Evolutionary conservation across 2,329 filamentous ascomycete species (phyloP).

Genomic region (Colletotrichum karsti): DNA sequence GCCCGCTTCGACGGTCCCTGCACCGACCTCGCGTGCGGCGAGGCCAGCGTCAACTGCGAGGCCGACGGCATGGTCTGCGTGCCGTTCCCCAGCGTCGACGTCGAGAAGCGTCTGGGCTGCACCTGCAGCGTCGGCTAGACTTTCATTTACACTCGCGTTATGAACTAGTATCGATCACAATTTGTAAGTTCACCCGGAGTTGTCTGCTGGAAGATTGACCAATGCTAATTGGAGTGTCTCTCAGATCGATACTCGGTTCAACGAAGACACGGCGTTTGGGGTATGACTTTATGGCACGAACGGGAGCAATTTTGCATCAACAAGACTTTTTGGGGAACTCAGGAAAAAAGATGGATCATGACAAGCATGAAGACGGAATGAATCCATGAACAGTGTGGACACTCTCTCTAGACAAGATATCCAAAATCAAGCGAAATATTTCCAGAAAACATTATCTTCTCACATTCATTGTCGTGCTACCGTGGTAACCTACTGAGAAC

Average conservation of each 20-base stretch:
- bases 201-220: background rate
- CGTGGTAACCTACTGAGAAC: too few species aligned
- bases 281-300: background rate
- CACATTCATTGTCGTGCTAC: too few species aligned
- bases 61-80: slow-evolving; percentile 20
- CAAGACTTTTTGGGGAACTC: background rate
- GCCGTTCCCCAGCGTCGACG: slow-evolving; percentile 19
- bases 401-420: background rate
- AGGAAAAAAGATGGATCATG: background rate
- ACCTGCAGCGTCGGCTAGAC: slow-evolving; percentile 13
- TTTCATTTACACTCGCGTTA: background rate
- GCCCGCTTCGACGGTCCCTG: slow-evolving; percentile 23
- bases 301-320: too few species aligned
- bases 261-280: background rate
- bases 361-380: background rate
- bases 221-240: background rate
- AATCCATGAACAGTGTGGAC: background rate
- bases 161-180: background rate
- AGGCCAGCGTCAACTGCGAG: slow-evolving; percentile 18
- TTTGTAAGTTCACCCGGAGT: background rate
- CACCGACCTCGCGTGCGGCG: slow-evolving; percentile 6
- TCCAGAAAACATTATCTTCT: too few species aligned
- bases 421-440: background rate
- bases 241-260: background rate
- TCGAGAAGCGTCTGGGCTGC: slow-evolving; percentile 15